phyloP scores from a whole-genome alignment of 129 eudicot genomes.

The Artemisia tridentata region DNA sequence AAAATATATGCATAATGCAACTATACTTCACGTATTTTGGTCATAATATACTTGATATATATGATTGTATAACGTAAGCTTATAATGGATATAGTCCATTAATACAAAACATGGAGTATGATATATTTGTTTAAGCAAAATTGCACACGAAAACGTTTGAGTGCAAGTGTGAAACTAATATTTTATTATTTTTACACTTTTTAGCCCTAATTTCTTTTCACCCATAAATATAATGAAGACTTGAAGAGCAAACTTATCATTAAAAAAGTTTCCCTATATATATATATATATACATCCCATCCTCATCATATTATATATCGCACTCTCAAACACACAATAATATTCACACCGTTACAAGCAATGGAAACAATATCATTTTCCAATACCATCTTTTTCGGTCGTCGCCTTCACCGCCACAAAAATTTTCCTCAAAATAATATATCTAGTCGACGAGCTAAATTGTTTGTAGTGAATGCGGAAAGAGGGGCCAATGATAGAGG shows the following conservation, averaged over 20 bases:
- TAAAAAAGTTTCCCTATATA: conserved; percentile 5
- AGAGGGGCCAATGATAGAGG: conserved; percentile 29
- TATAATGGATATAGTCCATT: no score
- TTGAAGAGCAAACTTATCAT: background rate
- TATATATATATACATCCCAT: conserved; percentile 8
- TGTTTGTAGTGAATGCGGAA: conserved; percentile 15
- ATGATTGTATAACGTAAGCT: no score
- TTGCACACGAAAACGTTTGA: background rate
- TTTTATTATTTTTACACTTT: conserved; percentile 11
- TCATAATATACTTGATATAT: no score
- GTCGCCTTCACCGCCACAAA: background rate
- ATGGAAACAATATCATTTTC: conserved; percentile 20
- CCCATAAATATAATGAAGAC: no score
- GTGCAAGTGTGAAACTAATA: background rate
- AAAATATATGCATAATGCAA: no score
- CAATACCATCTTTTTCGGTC: conserved; percentile 10
- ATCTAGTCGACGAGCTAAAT: background rate
- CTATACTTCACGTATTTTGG: no score
- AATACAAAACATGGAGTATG: no score
- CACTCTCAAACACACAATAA: background rate
- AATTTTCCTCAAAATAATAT: background rate
- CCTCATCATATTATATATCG: background rate
- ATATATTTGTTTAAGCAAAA: background rate
- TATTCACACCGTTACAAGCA: background rate
- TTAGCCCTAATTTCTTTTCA: conserved; percentile 2